Percentiles rank a stretch among this genome's conserved stretches.
Evolutionary conservation across 2,329 filamentous ascomycete species (phyloP).

Genomic region (Aphanoascus verrucosus): DNA sequence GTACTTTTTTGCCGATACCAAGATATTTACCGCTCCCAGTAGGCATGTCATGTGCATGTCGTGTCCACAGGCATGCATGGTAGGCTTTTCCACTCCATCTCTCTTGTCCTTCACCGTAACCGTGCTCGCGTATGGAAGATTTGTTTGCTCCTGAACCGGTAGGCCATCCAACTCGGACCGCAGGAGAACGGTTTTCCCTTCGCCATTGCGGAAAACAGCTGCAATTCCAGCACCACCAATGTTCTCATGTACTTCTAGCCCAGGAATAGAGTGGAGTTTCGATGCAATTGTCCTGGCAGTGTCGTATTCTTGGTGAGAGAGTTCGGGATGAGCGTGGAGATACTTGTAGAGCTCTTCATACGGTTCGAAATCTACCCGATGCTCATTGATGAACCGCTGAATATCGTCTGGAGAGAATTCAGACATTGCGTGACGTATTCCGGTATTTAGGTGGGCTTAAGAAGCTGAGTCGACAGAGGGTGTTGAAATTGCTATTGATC

Average conservation of each 20-base stretch:
- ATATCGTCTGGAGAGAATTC: slow-evolving; percentile 10
- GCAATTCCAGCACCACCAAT: slow-evolving; percentile 39
- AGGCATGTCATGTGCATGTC: slow-evolving; percentile 51
- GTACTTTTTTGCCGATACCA: slow-evolving; percentile 34
- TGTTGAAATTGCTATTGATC: too few relatives aligned
- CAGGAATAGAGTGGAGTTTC: slow-evolving; percentile 15
- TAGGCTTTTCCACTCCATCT: slow-evolving; percentile 43
- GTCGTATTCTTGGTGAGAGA: slow-evolving; percentile 46
- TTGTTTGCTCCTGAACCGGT: slow-evolving; percentile 40
- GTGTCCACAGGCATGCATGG: slow-evolving; percentile 54
- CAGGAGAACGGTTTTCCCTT: slow-evolving; percentile 37
- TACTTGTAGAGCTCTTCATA: slow-evolving; percentile 50
- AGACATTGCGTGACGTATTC: not conserved
- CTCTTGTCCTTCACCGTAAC: slow-evolving; percentile 36
- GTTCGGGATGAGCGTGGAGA: slow-evolving; percentile 49
- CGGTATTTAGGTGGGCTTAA: not conserved
- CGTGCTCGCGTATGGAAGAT: slow-evolving; percentile 39
- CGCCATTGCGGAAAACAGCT: slow-evolving; percentile 35
- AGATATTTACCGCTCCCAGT: slow-evolving; percentile 43
- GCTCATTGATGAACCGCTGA: not conserved
- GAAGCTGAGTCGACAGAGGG: too few relatives aligned
- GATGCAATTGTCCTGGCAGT: slow-evolving; percentile 42
- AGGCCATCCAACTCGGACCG: slow-evolving; percentile 43
- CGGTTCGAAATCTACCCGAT: slow-evolving; percentile 26
- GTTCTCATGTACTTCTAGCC: slow-evolving; percentile 30